Evolutionary conservation across 495 filamentous ascomycete species (phyloP).

Genomic region (Parmelia sp.): DNA sequence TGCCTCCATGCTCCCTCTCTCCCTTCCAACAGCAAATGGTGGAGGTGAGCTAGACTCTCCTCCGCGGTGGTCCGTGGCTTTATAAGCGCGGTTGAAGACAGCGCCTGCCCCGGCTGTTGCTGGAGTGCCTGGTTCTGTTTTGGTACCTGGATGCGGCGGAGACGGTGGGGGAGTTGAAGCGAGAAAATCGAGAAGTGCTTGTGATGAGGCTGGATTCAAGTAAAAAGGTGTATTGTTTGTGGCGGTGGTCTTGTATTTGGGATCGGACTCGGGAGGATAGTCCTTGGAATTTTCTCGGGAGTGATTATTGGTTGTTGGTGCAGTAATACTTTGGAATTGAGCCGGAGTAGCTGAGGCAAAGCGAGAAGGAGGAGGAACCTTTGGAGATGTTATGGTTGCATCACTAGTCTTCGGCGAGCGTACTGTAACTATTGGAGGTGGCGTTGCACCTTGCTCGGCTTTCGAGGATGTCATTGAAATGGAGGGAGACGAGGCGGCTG

Average conservation of each 20-base stretch:
- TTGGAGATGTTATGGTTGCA: slow-evolving; percentile 6
- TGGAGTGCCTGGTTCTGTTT: slow-evolving; percentile 6
- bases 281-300: slow-evolving; percentile 6
- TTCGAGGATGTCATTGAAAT: slow-evolving; percentile 19
- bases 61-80: background rate
- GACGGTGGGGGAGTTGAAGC: slow-evolving; percentile 25
- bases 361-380: slow-evolving; percentile 15
- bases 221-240: slow-evolving; percentile 27
- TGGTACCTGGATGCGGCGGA: slow-evolving; percentile 19
- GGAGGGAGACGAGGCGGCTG: background rate
- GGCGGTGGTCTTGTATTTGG: slow-evolving; percentile 21
- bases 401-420: slow-evolving; percentile 13
- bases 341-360: slow-evolving; percentile 13
- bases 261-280: slow-evolving; percentile 10
- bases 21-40: slow-evolving; percentile 16
- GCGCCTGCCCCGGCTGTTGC: background rate
- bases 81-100: slow-evolving; percentile 12
- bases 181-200: slow-evolving; percentile 27
- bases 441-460: slow-evolving; percentile 23
- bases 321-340: slow-evolving; percentile 4
- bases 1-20: slow-evolving; percentile 11
- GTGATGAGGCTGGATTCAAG: slow-evolving; percentile 26
- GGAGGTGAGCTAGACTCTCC: slow-evolving; percentile 9
- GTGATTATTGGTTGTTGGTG: slow-evolving; percentile 10
- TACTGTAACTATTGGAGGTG: slow-evolving; percentile 23